These are phyloP conservation scores for Neurospora sp. DNA, from an alignment of 495 filamentous ascomycete species.

Conservation along the genomic window DNA sequence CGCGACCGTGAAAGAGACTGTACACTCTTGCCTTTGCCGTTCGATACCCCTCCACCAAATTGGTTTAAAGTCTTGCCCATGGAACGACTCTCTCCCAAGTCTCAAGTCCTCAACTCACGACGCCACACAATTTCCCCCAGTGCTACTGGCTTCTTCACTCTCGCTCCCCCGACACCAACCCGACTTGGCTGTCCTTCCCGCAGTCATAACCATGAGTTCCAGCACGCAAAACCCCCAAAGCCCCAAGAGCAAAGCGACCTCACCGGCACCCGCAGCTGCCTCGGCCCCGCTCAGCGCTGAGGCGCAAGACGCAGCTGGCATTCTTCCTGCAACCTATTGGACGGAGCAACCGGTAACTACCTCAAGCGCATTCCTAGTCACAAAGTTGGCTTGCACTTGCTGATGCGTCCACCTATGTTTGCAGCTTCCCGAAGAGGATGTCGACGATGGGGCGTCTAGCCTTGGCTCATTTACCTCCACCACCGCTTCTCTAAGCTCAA, in stretches of 20 bases:
- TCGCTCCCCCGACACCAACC: background rate
- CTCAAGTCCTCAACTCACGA: background rate
- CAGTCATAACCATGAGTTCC: background rate
- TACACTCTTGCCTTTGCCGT: background rate
- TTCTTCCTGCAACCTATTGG: conserved; percentile 1
- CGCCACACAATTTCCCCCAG: background rate
- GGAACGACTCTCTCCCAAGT: background rate
- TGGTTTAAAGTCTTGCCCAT: background rate
- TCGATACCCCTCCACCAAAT: background rate
- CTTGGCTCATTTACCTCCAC: background rate
- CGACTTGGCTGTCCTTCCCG: background rate
- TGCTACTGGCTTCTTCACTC: background rate
- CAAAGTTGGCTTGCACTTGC: background rate
- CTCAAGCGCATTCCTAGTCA: background rate
- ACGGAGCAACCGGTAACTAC: background rate
- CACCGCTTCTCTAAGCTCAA: conserved; percentile 1
- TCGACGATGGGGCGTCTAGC: background rate
- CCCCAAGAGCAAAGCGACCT: background rate
- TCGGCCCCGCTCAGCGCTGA: background rate
- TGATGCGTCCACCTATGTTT: background rate
- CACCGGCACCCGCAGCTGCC: background rate
- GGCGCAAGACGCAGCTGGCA: background rate
- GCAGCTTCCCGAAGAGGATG: background rate
- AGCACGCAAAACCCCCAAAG: background rate
- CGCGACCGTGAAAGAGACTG: background rate